Evolutionary conservation across 257 asterid species (phyloP).

Genomic region (Petunia secreta): DNA sequence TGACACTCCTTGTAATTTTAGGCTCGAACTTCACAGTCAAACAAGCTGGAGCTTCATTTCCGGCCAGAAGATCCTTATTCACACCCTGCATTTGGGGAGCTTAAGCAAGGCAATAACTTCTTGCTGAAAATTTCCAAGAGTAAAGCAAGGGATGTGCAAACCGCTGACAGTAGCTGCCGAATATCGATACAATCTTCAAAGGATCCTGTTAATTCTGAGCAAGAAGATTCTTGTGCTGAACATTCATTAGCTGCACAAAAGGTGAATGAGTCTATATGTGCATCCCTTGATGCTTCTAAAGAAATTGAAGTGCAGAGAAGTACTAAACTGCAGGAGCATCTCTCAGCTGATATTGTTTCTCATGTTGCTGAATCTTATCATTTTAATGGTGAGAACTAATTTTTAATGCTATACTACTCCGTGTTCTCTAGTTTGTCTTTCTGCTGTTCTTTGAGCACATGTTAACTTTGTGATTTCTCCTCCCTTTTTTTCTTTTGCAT

Average conservation of each 20-base stretch:
- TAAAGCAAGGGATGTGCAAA: slow-evolving; percentile 42
- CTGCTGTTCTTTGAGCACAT: slow-evolving; percentile 14
- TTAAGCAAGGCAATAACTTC: slow-evolving; percentile 57
- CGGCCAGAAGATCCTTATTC: slow-evolving; percentile 98
- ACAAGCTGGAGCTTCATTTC: slow-evolving; percentile 76
- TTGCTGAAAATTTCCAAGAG: slow-evolving; percentile 66
- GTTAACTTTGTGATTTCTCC: slow-evolving; percentile 21
- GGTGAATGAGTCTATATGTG: slow-evolving; percentile 38
- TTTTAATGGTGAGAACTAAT: slow-evolving; percentile 61
- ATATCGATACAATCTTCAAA: slow-evolving; percentile 33
- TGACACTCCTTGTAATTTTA: slow-evolving; percentile 33
- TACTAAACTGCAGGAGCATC: slow-evolving; percentile 46
- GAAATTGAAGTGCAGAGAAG: slow-evolving; percentile 41
- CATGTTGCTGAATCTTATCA: slow-evolving; percentile 69
- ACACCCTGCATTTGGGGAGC: slow-evolving; percentile 85
- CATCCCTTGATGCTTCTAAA: slow-evolving; percentile 36
- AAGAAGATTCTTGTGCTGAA: slow-evolving; percentile 34
- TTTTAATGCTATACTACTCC: not conserved
- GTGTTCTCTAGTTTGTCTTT: slow-evolving; percentile 16
- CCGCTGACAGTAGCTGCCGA: slow-evolving; percentile 32
- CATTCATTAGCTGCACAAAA: slow-evolving; percentile 36
- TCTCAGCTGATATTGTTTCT: slow-evolving; percentile 77
- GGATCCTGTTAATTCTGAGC: slow-evolving; percentile 38
- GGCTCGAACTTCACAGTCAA: slow-evolving; percentile 65
- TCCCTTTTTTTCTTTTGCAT: slow-evolving; percentile 29